Base-by-base conservation (phyloP, 2,329 filamentous ascomycete species). In the Bipolaris sorokiniana region DNA sequence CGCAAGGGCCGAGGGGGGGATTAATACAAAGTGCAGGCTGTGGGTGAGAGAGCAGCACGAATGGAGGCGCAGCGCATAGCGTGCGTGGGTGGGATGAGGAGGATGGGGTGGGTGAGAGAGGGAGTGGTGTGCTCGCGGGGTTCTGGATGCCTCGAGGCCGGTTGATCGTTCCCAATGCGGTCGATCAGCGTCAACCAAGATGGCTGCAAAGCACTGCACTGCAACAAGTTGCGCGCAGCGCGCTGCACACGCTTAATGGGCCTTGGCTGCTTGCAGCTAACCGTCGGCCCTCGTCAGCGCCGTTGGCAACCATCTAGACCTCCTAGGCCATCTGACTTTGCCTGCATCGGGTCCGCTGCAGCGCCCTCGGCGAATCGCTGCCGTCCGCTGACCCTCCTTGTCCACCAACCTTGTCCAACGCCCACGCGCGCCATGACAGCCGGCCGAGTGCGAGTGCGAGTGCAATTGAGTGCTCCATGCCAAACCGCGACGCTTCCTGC, bases 21-120 rank as follows among this genome's bases (percentile, higher is more conserved):
- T 66, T 53, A 64, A 64, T 56, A 64, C 51, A 54, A 54, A 49
- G 47, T 49, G 60, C 58, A 62, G 58, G 45, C 53, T 42, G 36
- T 20, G 34, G 41, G 55, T 46, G 37, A 63, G 33, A 48, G 62
- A 53, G 59, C 48, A 56, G 59, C 50, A 51, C 44, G 56, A 64
- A 64, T 58, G 54, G 64, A 59, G 65, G 66, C 65, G 64, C 64
- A 66, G 65, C 65, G 58, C 59, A 62, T 59, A 50, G 63, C 61
- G 63, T 65, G 63, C 10, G 42, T 33, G 42, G 11, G 34, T 44
- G 48, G 63, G 63, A 65, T 59, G 26, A 40, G 48, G 34, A 48
- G 37, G 48, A 53, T 51, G 28, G 58, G 65, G 57, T 64, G 63
- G 58, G 64, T 66, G 42, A 54, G 53, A 41, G 58, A 48, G 47